Percentiles rank a stretch among this genome's conserved stretches.
These are phyloP conservation scores for Ceratonia siliqua DNA, from an alignment of 306 rosid genomes.

Conservation along the genomic window DNA sequence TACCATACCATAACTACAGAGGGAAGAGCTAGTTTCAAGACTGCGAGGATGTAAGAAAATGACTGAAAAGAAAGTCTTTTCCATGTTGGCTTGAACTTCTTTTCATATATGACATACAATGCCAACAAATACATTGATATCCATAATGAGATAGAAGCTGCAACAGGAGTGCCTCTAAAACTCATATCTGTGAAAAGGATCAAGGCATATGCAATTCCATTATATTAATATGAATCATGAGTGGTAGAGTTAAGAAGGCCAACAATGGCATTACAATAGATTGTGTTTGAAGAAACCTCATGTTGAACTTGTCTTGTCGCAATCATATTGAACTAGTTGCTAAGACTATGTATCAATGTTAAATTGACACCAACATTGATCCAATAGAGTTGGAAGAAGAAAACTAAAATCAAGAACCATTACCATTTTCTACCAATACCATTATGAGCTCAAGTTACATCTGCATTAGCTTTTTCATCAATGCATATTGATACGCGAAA, in stretches of 20 bases:
- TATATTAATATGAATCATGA: slow-evolving; percentile 47
- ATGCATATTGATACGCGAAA: too few species aligned
- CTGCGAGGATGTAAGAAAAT: slow-evolving; percentile 36
- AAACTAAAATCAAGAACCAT: too few species aligned
- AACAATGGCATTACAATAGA: slow-evolving; percentile 53
- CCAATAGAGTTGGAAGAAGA: too few species aligned
- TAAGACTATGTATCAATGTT: too few species aligned
- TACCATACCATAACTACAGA: slow-evolving; percentile 83
- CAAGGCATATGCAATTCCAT: slow-evolving; percentile 48
- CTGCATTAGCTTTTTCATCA: too few species aligned
- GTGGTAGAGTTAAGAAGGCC: too few species aligned
- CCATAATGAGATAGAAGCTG: slow-evolving; percentile 67
- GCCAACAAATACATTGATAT: slow-evolving; percentile 47
- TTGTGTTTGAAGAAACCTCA: slow-evolving; percentile 77
- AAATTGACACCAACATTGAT: too few species aligned
- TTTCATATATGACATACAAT: slow-evolving; percentile 39
- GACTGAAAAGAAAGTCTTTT: slow-evolving; percentile 60
- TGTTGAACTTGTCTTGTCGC: neutral
- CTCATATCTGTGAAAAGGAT: slow-evolving; percentile 51
- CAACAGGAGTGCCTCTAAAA: slow-evolving; percentile 65
- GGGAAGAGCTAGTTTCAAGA: slow-evolving; percentile 69
- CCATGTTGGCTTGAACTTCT: slow-evolving; percentile 64
- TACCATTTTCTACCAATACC: too few species aligned
- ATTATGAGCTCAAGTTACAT: too few species aligned
- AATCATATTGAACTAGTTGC: too few species aligned